phyloP scores from a whole-genome alignment of 1,139 yeast species.

The Oligophagozyma castellii region DNA sequence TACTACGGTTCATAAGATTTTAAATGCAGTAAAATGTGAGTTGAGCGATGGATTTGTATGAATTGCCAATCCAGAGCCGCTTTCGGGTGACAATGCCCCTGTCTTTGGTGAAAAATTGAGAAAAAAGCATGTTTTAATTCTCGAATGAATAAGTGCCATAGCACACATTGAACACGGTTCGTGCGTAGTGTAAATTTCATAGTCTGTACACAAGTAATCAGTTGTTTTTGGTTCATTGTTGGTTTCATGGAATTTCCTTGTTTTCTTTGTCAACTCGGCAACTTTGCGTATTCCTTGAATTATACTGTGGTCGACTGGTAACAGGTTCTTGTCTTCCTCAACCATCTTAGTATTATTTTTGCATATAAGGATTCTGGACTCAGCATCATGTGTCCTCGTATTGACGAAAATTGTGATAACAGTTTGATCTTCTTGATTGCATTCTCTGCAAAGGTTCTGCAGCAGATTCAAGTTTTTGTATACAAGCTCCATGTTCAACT shows the following conservation, averaged over 20 bases:
- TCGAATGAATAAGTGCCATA: constrained; percentile 91
- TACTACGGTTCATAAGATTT: no score
- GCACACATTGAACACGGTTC: constrained; percentile 97
- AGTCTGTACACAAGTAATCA: constrained; percentile 58
- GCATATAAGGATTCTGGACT: neutral
- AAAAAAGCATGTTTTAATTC: constrained; percentile 59
- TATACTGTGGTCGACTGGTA: constrained; percentile 4
- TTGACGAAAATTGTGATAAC: constrained; percentile 38
- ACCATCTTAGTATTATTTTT: neutral
- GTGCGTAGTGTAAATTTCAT: constrained; percentile 76
- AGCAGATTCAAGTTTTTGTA: constrained; percentile 22
- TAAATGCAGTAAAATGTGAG: constrained; percentile 72
- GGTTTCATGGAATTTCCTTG: constrained; percentile 5
- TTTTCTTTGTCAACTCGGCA: constrained; percentile 28
- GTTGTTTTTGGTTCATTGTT: constrained; percentile 3
- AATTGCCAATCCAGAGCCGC: constrained; percentile 59
- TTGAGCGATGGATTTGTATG: constrained; percentile 63
- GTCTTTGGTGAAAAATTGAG: constrained; percentile 33
- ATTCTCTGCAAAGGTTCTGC: constrained; percentile 18
- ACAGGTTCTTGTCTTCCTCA: neutral
- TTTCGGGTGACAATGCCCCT: constrained; percentile 42
- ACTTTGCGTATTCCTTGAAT: constrained; percentile 27
- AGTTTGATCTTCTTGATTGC: constrained; percentile 6
- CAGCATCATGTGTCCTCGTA: constrained; percentile 1
- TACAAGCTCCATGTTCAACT: constrained; percentile 35